Conservation (phyloP, 2,329 filamentous ascomycete species). For the Fonsecaea nubica region DNA sequence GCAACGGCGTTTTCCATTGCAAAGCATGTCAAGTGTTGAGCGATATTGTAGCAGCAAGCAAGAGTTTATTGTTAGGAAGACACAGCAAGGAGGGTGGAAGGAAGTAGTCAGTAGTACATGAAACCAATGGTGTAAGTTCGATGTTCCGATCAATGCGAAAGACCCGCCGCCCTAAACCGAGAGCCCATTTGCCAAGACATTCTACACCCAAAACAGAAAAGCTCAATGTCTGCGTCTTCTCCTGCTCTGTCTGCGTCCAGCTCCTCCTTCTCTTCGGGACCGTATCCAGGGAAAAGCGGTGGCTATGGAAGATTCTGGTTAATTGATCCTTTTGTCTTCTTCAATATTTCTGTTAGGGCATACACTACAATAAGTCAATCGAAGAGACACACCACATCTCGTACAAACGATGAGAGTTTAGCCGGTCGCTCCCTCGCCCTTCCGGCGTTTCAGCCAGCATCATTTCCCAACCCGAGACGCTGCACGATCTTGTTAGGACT, state of each 20-base stretch:
- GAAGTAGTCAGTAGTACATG: background rate
- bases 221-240: background rate
- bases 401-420: background rate
- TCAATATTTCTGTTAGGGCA: no score
- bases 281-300: background rate
- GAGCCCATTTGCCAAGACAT: background rate
- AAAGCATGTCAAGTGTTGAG: conserved; percentile 8
- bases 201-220: background rate
- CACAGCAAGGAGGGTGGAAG: background rate
- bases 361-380: background rate
- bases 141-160: background rate
- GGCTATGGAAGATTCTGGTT: no score
- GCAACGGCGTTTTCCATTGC: conserved; percentile 10
- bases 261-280: background rate
- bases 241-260: background rate
- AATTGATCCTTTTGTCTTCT: no score
- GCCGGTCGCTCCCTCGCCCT: background rate
- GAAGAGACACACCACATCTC: background rate
- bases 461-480: conserved; percentile 12
- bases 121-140: background rate
- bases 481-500: conserved; percentile 14
- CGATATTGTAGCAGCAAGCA: background rate
- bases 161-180: background rate
- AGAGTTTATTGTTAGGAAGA: conserved; percentile 4
- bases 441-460: conserved; percentile 17